Evolutionary conservation across 805 yeast species (phyloP).

Genomic region (Kazachstania africana): DNA sequence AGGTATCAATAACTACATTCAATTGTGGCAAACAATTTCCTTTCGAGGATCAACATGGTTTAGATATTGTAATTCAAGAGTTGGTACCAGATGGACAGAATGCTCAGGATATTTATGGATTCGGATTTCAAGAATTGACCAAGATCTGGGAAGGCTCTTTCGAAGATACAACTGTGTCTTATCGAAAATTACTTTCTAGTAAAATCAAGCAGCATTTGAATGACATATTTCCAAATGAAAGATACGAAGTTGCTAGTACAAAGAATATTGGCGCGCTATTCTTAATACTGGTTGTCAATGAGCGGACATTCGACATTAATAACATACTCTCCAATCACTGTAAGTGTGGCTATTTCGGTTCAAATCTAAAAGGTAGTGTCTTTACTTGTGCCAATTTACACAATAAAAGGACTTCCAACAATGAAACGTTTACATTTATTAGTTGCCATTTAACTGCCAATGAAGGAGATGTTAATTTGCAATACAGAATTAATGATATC

Average conservation of each 20-base stretch:
- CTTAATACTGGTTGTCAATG: conserved; percentile 40
- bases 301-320: conserved; percentile 26
- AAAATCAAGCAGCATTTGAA: conserved; percentile 27
- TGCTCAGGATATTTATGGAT: conserved; percentile 34
- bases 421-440: conserved; percentile 43
- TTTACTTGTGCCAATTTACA: too few species aligned
- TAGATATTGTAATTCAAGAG: conserved; percentile 24
- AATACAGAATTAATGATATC: conserved; percentile 43
- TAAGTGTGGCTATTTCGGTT: conserved; percentile 46
- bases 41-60: conserved; percentile 23
- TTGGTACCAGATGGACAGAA: conserved; percentile 22
- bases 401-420: conserved; percentile 4
- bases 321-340: conserved; percentile 23
- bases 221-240: conserved; percentile 24
- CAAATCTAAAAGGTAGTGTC: conserved; percentile 65
- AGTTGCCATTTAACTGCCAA: conserved; percentile 67
- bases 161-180: conserved; percentile 25
- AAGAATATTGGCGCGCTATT: conserved; percentile 45
- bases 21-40: conserved; percentile 44
- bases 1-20: conserved; percentile 31
- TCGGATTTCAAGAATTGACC: conserved; percentile 59
- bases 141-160: conserved; percentile 44
- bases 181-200: conserved; percentile 29
- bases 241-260: conserved; percentile 33
- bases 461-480: conserved; percentile 45